Evolutionary conservation across 495 filamentous ascomycete species (phyloP).

Genomic region (Cercophora newfieldiana): DNA sequence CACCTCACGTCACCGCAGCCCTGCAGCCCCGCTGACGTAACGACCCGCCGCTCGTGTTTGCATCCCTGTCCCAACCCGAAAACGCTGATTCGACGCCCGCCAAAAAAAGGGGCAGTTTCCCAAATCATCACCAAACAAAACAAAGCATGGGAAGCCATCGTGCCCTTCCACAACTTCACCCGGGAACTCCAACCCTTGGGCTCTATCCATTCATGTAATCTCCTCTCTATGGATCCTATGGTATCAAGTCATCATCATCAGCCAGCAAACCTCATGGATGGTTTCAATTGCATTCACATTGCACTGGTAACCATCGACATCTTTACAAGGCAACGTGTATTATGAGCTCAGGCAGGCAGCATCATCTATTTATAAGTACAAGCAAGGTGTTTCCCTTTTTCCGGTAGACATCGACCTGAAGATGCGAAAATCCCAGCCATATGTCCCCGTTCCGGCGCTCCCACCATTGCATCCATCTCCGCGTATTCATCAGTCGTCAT

Average conservation of each 20-base stretch:
- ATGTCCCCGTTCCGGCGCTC: neutral
- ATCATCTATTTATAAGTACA: neutral
- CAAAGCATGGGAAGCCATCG: neutral
- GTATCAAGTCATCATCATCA: too few species aligned
- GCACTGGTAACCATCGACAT: neutral
- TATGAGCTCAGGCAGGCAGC: neutral
- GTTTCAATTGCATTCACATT: neutral
- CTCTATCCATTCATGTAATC: too few species aligned
- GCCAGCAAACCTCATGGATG: too few species aligned
- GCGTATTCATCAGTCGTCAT: too few species aligned
- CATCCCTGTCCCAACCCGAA: neutral
- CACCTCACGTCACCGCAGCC: neutral
- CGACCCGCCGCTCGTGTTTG: neutral
- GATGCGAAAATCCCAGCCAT: neutral
- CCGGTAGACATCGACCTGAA: neutral
- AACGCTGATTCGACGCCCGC: neutral
- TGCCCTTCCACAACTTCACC: neutral
- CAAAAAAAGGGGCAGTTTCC: neutral
- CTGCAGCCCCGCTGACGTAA: neutral
- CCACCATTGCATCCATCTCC: neutral
- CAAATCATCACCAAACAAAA: neutral
- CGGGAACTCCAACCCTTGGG: too few species aligned
- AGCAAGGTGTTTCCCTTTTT: neutral
- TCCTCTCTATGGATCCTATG: too few species aligned
- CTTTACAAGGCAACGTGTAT: neutral